Evolutionary conservation across 495 filamentous ascomycete genomes (phyloP), one percentile per base, ranked within the genome.

Genomic region (Glarea lozoyensis): DNA sequence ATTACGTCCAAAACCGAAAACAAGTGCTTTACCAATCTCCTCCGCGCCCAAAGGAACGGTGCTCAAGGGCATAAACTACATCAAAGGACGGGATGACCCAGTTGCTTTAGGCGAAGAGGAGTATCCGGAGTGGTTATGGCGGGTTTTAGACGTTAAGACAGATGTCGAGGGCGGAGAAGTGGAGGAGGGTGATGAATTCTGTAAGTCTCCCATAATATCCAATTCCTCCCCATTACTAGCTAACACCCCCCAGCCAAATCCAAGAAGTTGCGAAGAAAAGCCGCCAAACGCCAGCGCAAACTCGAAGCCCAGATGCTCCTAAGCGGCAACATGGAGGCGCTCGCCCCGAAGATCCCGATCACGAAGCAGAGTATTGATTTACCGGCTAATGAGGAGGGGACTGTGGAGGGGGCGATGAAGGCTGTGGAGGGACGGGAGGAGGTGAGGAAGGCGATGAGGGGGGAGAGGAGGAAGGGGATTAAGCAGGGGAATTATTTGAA

Each of bases 121-220:
- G 42, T 98, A 98, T 66, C 92, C 92, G 12, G 73, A 68, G 10
- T 98, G 92, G 92, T 65, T 98, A 40, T 98, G 92, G 92, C 63
- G 56, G 0, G 74, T 88, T 49, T 65, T 96, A 18, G 75, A 76
- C 13, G 65, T 72, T 58, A 57, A 60, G 51, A 70, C 69, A 27
- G 53, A 49, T 1, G 58, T 50, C 9, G 55, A 49, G 1, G 59
- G 46, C 4, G 62, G 48, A 9, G 64, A 62, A 11, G 64, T 60
- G 15, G 66, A 68, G 2, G 70, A 58, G 7, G 79, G 73, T 10
- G 79, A 84, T 64, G 63, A 79, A 29, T 87, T 82, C 59, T 87
- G 89, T 94, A 78, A 48, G 85, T n/a, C 66, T 15, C 22, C n/a
- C 13, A 12, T 30, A 11, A 29, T 7, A 29, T 30, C 18, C 30